A percentile compares a stretch with the other conserved stretches of the same genome.
phyloP scores from a whole-genome alignment of 2,329 filamentous ascomycete genomes.

The Cryphonectria radicalis region DNA sequence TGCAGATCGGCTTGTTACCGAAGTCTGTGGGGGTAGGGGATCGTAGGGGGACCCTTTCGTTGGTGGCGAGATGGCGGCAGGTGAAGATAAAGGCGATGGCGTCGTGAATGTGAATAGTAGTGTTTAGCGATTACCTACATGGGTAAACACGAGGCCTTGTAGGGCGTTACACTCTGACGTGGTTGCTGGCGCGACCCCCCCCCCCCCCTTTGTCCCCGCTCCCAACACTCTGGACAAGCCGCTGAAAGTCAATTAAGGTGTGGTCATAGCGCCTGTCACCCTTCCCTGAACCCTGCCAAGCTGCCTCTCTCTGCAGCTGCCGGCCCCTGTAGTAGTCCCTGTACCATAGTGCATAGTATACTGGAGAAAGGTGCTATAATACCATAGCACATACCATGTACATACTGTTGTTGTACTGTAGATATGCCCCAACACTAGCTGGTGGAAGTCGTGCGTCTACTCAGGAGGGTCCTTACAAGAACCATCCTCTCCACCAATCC shows the following conservation, averaged over 20 bases:
- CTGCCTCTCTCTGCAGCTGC: background rate
- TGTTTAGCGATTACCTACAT: background rate
- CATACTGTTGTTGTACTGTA: background rate
- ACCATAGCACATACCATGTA: background rate
- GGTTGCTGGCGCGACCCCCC: conserved; percentile 17
- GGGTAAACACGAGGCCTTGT: conserved; percentile 1
- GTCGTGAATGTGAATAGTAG: background rate
- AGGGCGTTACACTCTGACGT: conserved; percentile 4
- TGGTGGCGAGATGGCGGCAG: background rate
- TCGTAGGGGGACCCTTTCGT: background rate
- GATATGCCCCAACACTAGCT: background rate
- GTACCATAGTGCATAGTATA: background rate
- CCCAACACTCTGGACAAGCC: background rate
- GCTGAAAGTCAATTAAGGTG: conserved; percentile 14
- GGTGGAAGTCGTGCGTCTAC: background rate
- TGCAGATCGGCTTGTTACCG: conserved; percentile 4
- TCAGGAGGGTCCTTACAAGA: background rate
- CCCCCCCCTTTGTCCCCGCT: no score
- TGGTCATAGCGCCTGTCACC: conserved; percentile 23
- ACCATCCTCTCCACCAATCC: background rate
- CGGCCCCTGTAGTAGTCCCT: background rate
- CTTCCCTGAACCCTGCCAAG: background rate
- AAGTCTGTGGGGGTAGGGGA: background rate
- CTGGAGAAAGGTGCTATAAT: background rate
- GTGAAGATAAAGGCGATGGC: background rate